These are phyloP conservation scores for Cryptosporidium muris DNA, from an alignment of 169 alveolate genomes.

Conservation along the genomic window DNA sequence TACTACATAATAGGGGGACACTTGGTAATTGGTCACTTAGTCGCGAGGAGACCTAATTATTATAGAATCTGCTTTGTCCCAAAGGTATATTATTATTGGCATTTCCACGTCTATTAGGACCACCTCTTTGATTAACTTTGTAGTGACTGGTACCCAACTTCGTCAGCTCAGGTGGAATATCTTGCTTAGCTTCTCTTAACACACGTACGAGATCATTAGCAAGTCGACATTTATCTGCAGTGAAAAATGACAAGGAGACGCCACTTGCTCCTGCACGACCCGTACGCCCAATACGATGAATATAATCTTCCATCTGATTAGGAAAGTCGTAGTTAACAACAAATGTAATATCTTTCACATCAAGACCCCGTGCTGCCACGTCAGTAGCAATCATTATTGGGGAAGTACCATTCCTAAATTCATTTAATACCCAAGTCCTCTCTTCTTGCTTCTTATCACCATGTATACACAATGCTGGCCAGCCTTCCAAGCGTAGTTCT, in stretches of 20 bases:
- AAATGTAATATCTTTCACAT: conserved; percentile 94
- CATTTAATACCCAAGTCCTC: conserved; percentile 91
- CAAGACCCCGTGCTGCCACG: conserved; percentile 99
- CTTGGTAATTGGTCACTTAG: no score
- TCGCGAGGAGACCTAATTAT: no score
- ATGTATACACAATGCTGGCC: conserved; percentile 94
- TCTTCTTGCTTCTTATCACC: conserved; percentile 97
- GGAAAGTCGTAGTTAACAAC: conserved; percentile 99
- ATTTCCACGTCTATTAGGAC: conserved; percentile 75
- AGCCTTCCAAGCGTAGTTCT: conserved; percentile 89
- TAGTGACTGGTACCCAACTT: conserved; percentile 60
- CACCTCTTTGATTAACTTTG: conserved; percentile 43
- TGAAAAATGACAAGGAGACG: conserved; percentile 92
- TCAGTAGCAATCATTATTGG: conserved; percentile 99
- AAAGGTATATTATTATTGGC: neutral
- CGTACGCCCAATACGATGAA: conserved; percentile 97
- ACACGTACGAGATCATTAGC: conserved; percentile 93
- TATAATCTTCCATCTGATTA: conserved; percentile 95
- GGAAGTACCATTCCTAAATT: conserved; percentile 92
- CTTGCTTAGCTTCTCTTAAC: conserved; percentile 91
- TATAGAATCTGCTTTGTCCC: no score
- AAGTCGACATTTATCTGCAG: conserved; percentile 88
- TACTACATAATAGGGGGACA: no score
- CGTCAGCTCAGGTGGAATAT: conserved; percentile 88
- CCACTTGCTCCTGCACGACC: conserved; percentile 96